These are phyloP conservation scores for Striga hermonthica DNA, from an alignment of 305 asterid genomes.

Conservation along the genomic window DNA sequence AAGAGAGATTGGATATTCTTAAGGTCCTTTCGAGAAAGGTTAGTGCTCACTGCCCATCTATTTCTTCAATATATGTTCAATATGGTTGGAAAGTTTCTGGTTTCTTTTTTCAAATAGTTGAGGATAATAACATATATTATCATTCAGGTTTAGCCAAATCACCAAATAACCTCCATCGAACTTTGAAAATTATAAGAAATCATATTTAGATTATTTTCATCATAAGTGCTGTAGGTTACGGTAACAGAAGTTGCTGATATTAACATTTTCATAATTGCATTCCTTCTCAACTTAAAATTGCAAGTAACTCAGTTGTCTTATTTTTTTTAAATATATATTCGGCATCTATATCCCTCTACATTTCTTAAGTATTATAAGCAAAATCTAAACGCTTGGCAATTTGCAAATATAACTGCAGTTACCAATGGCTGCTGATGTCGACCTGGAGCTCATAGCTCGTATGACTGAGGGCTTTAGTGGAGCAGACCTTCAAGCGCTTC, in stretches of 20 bases:
- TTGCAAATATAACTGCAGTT: constrained; percentile 42
- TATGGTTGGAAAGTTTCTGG: constrained; percentile 3
- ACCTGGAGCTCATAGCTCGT: constrained; percentile 55
- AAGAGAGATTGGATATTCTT: constrained; percentile 81
- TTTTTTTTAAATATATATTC: background rate
- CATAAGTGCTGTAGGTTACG: too few species aligned
- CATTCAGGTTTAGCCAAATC: background rate
- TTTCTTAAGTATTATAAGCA: background rate
- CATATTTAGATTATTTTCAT: too few species aligned
- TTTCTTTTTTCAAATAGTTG: background rate
- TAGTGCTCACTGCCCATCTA: constrained; percentile 22
- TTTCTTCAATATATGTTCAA: background rate
- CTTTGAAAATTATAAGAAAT: background rate
- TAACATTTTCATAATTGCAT: background rate
- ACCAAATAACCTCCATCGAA: background rate
- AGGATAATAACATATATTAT: background rate
- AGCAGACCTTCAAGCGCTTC: constrained; percentile 96
- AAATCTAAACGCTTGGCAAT: too few species aligned
- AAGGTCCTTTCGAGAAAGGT: constrained; percentile 83
- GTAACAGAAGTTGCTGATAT: background rate
- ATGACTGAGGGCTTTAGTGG: constrained; percentile 92
- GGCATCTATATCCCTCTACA: background rate
- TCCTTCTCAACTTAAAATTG: background rate
- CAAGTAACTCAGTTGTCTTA: background rate
- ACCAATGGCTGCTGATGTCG: constrained; percentile 69